Evolutionary conservation across 2,329 filamentous ascomycete genomes (phyloP).

Genomic region (Colletotrichum sp.): DNA sequence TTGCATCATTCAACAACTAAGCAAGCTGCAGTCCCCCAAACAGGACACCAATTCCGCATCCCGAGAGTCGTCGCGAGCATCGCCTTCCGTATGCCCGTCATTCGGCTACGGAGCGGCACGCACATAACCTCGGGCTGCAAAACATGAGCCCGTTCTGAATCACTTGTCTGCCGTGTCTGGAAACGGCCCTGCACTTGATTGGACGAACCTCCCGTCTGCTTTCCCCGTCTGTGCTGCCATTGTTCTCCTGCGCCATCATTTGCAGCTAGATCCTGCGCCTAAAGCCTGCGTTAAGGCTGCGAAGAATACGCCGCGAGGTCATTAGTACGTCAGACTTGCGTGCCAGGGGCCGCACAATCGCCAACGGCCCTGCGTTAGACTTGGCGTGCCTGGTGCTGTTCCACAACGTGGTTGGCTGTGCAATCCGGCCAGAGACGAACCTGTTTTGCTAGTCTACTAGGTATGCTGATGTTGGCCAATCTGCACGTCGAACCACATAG

Average conservation of each 20-base stretch:
- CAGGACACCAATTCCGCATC: not conserved
- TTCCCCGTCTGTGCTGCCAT: not conserved
- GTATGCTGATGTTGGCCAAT: not conserved
- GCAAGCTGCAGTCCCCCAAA: not conserved
- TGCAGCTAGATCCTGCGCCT: conserved; percentile 2
- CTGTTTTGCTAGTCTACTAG: not conserved
- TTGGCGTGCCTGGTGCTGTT: not conserved
- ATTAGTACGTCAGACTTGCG: not conserved
- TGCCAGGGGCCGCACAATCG: not conserved
- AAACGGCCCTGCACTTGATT: not conserved
- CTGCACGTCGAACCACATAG: not conserved
- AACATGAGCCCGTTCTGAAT: not conserved
- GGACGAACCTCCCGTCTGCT: not conserved
- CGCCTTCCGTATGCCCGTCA: not conserved
- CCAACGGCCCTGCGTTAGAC: not conserved
- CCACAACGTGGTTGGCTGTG: not conserved
- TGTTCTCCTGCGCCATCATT: not conserved
- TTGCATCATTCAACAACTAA: conserved; percentile 5
- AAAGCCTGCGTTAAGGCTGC: not conserved
- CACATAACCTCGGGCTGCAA: not conserved
- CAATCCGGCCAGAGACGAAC: fast-evolving
- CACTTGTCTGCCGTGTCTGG: not conserved
- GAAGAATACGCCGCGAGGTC: not conserved
- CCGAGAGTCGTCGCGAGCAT: not conserved
- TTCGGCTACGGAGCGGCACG: not conserved